Percentiles rank a stretch among this genome's conserved stretches.
Evolutionary conservation across 2,329 filamentous ascomycete genomes (phyloP).

Genomic region (Fusarium sp.): DNA sequence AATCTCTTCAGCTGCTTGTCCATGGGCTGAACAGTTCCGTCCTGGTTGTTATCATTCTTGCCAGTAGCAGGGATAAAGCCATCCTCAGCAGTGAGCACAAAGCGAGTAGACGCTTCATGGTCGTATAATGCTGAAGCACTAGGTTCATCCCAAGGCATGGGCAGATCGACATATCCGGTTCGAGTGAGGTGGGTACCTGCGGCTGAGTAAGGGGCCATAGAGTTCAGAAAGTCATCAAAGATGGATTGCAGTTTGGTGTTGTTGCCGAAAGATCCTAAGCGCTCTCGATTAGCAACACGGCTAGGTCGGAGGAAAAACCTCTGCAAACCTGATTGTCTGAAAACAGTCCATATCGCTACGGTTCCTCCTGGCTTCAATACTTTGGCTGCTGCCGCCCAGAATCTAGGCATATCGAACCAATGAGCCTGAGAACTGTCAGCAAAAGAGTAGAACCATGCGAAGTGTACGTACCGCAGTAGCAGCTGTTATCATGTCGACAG

Average conservation of each 20-base stretch:
- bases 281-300: accelerated
- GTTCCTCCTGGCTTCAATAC: slow-evolving; percentile 11
- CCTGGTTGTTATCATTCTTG: accelerated
- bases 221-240: neutral
- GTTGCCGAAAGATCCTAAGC: accelerated
- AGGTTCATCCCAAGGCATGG: slow-evolving; percentile 13
- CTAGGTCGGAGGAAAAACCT: accelerated
- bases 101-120: neutral
- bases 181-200: neutral
- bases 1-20: neutral
- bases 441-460: accelerated
- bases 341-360: slow-evolving; percentile 8
- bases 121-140: neutral
- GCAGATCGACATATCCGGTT: slow-evolving; percentile 2
- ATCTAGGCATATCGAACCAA: slow-evolving; percentile 22
- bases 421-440: neutral
- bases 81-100: neutral
- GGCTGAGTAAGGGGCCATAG: neutral
- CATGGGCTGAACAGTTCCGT: accelerated
- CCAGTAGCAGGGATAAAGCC: accelerated
- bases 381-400: slow-evolving; percentile 8
- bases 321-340: neutral
- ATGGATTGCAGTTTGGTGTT: neutral
- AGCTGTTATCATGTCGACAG: slow-evolving; percentile 14
- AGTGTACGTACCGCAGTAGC: neutral